Evolutionary conservation across 208 protist genomes (phyloP), one percentile per base, ranked within the genome.

Genomic region (Crithidia bombi): DNA sequence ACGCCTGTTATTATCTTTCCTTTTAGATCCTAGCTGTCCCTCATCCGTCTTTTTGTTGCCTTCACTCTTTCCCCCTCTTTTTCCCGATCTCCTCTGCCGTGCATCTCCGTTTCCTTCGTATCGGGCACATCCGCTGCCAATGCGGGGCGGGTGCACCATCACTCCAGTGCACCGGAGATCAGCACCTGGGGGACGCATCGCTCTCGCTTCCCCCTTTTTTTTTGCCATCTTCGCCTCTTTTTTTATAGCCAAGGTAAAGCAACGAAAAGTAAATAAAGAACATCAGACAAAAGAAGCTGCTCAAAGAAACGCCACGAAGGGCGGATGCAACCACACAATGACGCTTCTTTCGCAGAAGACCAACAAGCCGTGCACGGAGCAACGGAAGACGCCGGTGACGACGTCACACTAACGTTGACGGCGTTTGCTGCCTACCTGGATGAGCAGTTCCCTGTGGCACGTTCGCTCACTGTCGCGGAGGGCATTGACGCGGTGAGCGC

Each of bases 401-500:
- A n/a, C 2, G 3, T 52, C 44, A 51, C 32, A 6, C 2, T 10
- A 19, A 2, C 5, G 32, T 1, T 25, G 11, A 49, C n/a, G 30
- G n/a, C 32, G 7, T 54, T 67, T 19, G 33, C 30, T 30, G 28
- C 28, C 10, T 62, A 38, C 38, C 2, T 65, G 39, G 35, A 51
- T 1, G 2, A 0, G 2, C 4, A 6, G 19, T 44, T 3, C 23
- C 49, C 59, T 5, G 21, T 30, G 26, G 14, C 28, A 1, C 15
- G 25, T 5, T 25, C 21, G 15, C 57, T 78, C 33, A 43, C 65
- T 3, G 11, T 50, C 21, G 2, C 21, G 32, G 39, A 59, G 21
- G 51, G 65, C 21, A 35, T 56, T 0, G 15, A 54, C 19, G 5
- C 58, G 33, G 56, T 78, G 9, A 55, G 44, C 23, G 39, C 21